A percentile compares a stretch with the other conserved stretches of the same genome.
Conservation (phyloP, 495 filamentous ascomycete species). For the Penicillium pulvis region DNA sequence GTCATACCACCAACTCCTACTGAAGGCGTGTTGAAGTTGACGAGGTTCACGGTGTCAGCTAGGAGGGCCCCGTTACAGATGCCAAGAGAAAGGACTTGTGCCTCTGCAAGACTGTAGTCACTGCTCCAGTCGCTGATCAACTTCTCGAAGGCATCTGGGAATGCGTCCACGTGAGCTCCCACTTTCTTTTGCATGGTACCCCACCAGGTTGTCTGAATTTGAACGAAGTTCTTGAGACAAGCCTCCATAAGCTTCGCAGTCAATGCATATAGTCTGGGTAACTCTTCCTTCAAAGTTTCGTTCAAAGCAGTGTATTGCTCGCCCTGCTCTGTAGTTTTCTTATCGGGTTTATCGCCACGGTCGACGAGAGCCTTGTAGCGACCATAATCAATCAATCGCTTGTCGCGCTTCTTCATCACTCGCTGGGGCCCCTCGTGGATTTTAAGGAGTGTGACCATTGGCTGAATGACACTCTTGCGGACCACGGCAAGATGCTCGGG, state of each 20-base stretch:
- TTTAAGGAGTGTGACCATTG: slow-evolving; percentile 78
- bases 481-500: slow-evolving; percentile 82
- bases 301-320: slow-evolving; percentile 89
- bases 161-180: slow-evolving; percentile 67
- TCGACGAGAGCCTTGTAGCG: slow-evolving; percentile 76
- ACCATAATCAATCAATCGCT: slow-evolving; percentile 85
- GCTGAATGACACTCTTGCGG: slow-evolving; percentile 80
- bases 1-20: slow-evolving; percentile 33
- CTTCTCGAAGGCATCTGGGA: slow-evolving; percentile 64
- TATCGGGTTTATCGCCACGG: slow-evolving; percentile 77
- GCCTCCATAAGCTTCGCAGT: slow-evolving; percentile 80
- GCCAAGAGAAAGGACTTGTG: slow-evolving; percentile 51
- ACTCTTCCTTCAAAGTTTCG: slow-evolving; percentile 86
- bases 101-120: slow-evolving; percentile 65
- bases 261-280: slow-evolving; percentile 79
- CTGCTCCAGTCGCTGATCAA: slow-evolving; percentile 71
- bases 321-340: slow-evolving; percentile 76
- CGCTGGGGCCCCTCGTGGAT: slow-evolving; percentile 79
- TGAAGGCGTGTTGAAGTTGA: slow-evolving; percentile 58
- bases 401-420: slow-evolving; percentile 89
- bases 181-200: slow-evolving; percentile 79
- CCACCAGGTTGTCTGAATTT: slow-evolving; percentile 80
- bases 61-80: slow-evolving; percentile 62
- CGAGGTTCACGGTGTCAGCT: slow-evolving; percentile 50
- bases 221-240: slow-evolving; percentile 77